phyloP scores from a whole-genome alignment of 1,284 basidiomycete species.

The Cryptococcus hybrid region DNA sequence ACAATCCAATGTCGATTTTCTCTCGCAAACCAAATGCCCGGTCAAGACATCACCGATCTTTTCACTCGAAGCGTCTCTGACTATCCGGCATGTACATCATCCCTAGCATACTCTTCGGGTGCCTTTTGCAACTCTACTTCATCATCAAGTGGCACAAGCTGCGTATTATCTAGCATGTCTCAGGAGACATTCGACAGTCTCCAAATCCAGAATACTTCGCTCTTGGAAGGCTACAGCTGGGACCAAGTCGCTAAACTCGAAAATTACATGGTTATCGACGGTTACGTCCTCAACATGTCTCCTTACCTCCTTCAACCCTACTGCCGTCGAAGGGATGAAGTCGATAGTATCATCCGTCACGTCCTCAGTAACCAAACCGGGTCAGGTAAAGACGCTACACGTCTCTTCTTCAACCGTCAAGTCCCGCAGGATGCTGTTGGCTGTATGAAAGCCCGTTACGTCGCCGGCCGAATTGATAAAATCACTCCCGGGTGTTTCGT shows the following conservation, averaged over 20 bases:
- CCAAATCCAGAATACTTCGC: constrained; percentile 62
- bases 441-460: constrained; percentile 81
- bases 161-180: constrained; percentile 62
- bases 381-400: constrained; percentile 85
- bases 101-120: constrained; percentile 68
- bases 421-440: constrained; percentile 66
- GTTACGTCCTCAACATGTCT: constrained; percentile 87
- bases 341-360: constrained; percentile 80
- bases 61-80: constrained; percentile 69
- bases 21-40: constrained; percentile 61
- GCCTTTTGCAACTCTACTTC: constrained; percentile 60
- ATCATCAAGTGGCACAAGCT: constrained; percentile 52
- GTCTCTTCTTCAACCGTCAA: constrained; percentile 71
- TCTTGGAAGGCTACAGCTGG: constrained; percentile 84
- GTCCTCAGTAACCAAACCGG: constrained; percentile 58
- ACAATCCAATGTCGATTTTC: constrained; percentile 60
- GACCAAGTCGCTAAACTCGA: constrained; percentile 65
- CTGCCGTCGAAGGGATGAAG: constrained; percentile 67
- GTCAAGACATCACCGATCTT: constrained; percentile 83
- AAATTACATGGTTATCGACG: constrained; percentile 86
- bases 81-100: constrained; percentile 64
- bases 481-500: constrained; percentile 94
- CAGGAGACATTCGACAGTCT: constrained; percentile 62
- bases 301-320: constrained; percentile 81
- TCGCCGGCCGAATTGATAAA: constrained; percentile 94